A percentile compares a stretch with the other conserved stretches of the same genome.
These are phyloP conservation scores for Aspergillus cavernicola DNA, from an alignment of 495 filamentous ascomycete species.

Conservation along the genomic window DNA sequence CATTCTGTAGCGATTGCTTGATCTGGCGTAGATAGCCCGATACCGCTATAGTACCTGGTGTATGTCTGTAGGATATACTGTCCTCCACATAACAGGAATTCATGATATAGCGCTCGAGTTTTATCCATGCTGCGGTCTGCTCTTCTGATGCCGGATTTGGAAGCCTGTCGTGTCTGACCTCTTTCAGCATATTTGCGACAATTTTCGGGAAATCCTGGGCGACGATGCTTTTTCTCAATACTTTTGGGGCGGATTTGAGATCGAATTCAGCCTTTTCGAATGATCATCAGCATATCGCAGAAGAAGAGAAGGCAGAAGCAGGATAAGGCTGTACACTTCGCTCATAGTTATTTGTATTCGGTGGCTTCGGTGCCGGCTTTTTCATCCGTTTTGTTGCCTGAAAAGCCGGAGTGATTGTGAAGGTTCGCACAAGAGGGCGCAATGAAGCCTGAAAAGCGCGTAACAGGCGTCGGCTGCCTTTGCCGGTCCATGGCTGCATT, in stretches of 20 bases:
- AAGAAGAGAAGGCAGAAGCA: background rate
- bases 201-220: slow-evolving; percentile 27
- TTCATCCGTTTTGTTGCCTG: slow-evolving; percentile 22
- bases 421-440: slow-evolving; percentile 25
- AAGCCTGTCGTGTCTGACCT: slow-evolving; percentile 21
- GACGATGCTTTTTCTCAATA: background rate
- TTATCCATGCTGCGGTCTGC: slow-evolving; percentile 23
- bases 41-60: too few species aligned
- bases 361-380: too few species aligned
- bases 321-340: background rate
- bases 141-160: background rate
- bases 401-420: slow-evolving; percentile 31
- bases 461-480: slow-evolving; percentile 35
- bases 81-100: slow-evolving; percentile 34
- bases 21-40: slow-evolving; percentile 21
- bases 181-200: slow-evolving; percentile 25
- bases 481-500: slow-evolving; percentile 41
- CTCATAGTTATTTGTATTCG: too few species aligned
- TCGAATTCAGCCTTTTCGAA: background rate
- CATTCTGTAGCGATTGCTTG: slow-evolving; percentile 46
- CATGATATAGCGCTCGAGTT: slow-evolving; percentile 34
- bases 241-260: background rate
- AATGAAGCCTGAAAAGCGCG: slow-evolving; percentile 28
- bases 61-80: too few species aligned
- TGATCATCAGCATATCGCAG: background rate